Base-by-base conservation (phyloP, 371 early-diverging fungal species). In the Saksenaea oblongispora region DNA sequence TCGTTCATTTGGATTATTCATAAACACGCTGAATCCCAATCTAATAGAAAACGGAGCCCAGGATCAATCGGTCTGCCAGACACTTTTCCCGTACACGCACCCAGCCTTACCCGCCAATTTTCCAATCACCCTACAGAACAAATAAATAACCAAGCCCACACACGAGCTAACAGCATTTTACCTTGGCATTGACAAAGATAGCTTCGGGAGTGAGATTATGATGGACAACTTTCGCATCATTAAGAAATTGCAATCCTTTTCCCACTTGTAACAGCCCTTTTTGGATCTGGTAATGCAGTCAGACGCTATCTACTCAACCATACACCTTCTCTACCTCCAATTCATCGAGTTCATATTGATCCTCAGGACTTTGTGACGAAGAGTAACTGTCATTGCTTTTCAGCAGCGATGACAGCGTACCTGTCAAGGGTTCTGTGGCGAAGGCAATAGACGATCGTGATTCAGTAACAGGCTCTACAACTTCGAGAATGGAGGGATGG, bases 201-300 rank as follows among this genome's bases (percentile, higher is more conserved):
- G 92, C 80, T 17, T 86, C 87, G 0, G 93, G 94, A 14, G 83
- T 85, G 11, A 95, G 66, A 59, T 92, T 91, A 8, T 86, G 88
- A 70, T 95, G 95, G 18, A 92, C 88, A 31, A 93, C 83, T 18
- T 83, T 84, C 54, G 88, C 93, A 63, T 90, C 91, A 51, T 91
- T 91, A 35, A 89, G 74, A 58, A 91, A 93, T 54, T 84, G 84
- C 10, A 91, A 66, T 18, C 87, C 95, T 65, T 90, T 90, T 26
- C 88, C 83, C 3, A 94, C 77, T 70, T 93, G 93, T n/a, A 90
- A 67, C 37, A 95, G 64, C 1, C 95, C 95, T 71, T 91, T 92
- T 74, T 92, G 94, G 35, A 93, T 87, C 89, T 90, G 56, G 13
- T 7, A 17, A 51, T 18, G 5, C 51, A 47, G 11, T 47, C 51